Conservation (phyloP, 805 yeast genomes). For the Suhomyces kilbournensis region DNA sequence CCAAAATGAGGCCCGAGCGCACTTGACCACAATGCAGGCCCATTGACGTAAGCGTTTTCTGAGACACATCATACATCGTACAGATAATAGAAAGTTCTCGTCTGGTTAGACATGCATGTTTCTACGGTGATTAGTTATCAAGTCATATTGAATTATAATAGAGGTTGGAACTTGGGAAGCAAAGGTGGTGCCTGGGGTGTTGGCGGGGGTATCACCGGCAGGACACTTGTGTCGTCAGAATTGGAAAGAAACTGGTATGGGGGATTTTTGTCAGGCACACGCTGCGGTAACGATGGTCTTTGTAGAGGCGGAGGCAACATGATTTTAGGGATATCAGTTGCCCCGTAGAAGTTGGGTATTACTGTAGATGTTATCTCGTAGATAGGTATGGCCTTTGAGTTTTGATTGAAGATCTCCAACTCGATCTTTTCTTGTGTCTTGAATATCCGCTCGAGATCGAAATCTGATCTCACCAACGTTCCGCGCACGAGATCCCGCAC, state of each 20-base stretch:
- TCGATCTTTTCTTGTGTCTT: constrained; percentile 28
- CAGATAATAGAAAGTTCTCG: not conserved
- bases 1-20: constrained; percentile 8
- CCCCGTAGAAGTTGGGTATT: constrained; percentile 14
- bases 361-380: constrained; percentile 35
- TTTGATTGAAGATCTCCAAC: constrained; percentile 36
- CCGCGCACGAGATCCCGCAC: constrained; percentile 26
- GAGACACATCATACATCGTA: not conserved
- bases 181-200: constrained; percentile 25
- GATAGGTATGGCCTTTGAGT: constrained; percentile 33
- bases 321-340: constrained; percentile 20
- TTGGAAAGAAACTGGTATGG: constrained; percentile 20
- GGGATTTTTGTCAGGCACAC: not conserved
- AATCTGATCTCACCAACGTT: constrained; percentile 27
- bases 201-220: not conserved
- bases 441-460: constrained; percentile 40
- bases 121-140: too few relatives aligned
- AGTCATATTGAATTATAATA: constrained; percentile 11
- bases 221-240: constrained; percentile 14
- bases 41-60: constrained; percentile 3
- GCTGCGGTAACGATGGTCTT: constrained; percentile 12
- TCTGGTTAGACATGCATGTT: not conserved
- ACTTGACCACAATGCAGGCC: not conserved
- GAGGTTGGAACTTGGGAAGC: constrained; percentile 31
- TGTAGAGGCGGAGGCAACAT: constrained; percentile 35